A percentile compares a stretch with the other conserved stretches of the same genome.
These are phyloP conservation scores for Mycosarcoma maydis DNA, from an alignment of 1,284 basidiomycete genomes.

Conservation along the genomic window DNA sequence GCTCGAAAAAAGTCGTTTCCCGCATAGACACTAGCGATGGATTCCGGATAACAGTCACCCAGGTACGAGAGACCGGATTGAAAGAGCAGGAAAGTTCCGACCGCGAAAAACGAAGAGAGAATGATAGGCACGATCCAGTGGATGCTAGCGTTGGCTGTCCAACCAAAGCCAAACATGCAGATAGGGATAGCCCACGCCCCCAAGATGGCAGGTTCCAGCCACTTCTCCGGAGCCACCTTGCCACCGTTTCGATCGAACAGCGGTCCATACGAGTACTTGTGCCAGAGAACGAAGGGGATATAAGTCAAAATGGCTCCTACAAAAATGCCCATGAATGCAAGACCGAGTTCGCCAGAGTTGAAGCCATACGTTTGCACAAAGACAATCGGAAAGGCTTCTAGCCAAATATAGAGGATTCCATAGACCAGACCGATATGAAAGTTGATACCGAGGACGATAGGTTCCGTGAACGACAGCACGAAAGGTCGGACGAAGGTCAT, in stretches of 20 bases:
- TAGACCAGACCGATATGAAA: conserved; percentile 54
- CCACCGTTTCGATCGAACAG: conserved; percentile 35
- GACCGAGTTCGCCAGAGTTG: conserved; percentile 50
- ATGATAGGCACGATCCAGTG: conserved; percentile 60
- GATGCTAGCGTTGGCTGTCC: conserved; percentile 51
- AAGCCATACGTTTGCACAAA: conserved; percentile 56
- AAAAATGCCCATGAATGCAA: conserved; percentile 53
- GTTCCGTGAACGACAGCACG: conserved; percentile 46
- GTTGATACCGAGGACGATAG: conserved; percentile 47
- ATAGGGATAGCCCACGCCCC: conserved; percentile 69
- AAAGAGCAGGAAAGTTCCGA: conserved; percentile 54
- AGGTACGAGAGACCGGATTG: conserved; percentile 46
- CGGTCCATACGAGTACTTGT: conserved; percentile 33
- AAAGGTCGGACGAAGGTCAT: conserved; percentile 60
- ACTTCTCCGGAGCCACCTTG: conserved; percentile 49
- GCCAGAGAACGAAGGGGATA: conserved; percentile 28
- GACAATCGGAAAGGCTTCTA: conserved; percentile 56
- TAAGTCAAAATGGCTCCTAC: conserved; percentile 44
- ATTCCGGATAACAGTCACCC: conserved; percentile 47
- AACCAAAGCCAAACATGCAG: conserved; percentile 58
- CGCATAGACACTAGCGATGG: conserved; percentile 51
- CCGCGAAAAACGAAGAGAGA: conserved; percentile 33
- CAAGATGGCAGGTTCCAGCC: conserved; percentile 48
- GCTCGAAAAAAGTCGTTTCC: conserved; percentile 55
- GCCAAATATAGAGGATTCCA: conserved; percentile 41